These are phyloP conservation scores for Phytomonas francai DNA, from an alignment of 208 protist genomes.

Conservation along the genomic window DNA sequence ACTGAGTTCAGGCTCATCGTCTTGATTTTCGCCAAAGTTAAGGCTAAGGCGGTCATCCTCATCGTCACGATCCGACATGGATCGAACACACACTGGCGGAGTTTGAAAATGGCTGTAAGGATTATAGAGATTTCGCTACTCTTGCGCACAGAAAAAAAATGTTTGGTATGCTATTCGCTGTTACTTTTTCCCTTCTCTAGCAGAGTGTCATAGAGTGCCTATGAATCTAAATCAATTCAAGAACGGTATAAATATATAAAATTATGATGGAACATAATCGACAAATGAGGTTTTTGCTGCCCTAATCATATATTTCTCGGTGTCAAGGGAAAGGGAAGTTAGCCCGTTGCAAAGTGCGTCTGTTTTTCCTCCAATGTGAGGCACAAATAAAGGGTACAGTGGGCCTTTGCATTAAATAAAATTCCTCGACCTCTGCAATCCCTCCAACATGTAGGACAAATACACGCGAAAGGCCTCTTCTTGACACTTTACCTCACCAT, in stretches of 20 bases:
- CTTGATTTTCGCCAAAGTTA: constrained; percentile 39
- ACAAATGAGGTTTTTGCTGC: not conserved
- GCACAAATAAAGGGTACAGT: constrained; percentile 10
- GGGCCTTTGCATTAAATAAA: not conserved
- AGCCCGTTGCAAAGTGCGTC: not conserved
- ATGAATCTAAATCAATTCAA: not conserved
- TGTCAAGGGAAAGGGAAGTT: not conserved
- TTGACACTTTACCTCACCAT: constrained; percentile 14
- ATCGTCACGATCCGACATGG: constrained; percentile 43
- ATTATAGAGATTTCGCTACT: constrained; percentile 1
- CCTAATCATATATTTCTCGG: not conserved
- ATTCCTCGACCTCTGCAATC: constrained; percentile 44
- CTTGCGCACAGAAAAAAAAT: not conserved
- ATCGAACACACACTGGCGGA: not conserved
- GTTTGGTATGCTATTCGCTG: not conserved
- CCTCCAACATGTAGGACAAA: constrained; percentile 34
- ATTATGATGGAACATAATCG: not conserved
- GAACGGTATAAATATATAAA: not conserved
- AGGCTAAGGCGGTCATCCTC: constrained; percentile 53
- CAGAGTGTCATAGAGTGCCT: not conserved
- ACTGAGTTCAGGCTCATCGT: constrained; percentile 23
- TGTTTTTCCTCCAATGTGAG: not conserved
- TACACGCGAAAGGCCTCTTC: constrained; percentile 38
- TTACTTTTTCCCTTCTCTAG: not conserved
- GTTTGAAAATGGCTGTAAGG: not conserved